A percentile compares a stretch with the other conserved stretches of the same genome.
Evolutionary conservation across 2,329 filamentous ascomycete species (phyloP).

Genomic region (Chaetomium sp.): DNA sequence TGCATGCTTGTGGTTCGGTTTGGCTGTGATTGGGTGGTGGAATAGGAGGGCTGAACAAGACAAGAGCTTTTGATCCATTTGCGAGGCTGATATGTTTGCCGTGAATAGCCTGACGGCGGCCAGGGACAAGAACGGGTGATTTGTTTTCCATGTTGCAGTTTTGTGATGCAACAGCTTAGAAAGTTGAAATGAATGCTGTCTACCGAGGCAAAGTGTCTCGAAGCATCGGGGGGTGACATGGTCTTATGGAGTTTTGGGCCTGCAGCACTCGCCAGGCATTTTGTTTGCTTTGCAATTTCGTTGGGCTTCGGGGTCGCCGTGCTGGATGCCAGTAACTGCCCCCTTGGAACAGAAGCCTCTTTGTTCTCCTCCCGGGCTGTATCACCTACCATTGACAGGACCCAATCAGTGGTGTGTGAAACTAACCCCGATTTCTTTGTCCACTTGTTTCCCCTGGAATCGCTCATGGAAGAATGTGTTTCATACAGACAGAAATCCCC

Average conservation of each 20-base stretch:
- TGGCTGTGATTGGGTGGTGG: neutral
- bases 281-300: neutral
- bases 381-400: neutral
- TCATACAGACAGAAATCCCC: neutral
- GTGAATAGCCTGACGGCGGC: constrained; percentile 10
- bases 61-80: neutral
- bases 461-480: neutral
- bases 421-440: neutral
- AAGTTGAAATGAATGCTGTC: neutral
- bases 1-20: neutral
- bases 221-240: neutral
- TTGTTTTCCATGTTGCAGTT: neutral
- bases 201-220: neutral
- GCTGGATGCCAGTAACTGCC: neutral
- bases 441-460: neutral
- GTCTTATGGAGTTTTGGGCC: neutral
- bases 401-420: neutral
- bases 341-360: neutral
- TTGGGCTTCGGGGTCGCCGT: neutral
- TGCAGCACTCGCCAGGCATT: too few species aligned
- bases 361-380: neutral
- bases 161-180: neutral
- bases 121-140: neutral
- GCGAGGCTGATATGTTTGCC: neutral
- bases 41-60: neutral